Evolutionary conservation across 768 basidiomycete genomes (phyloP).

Genomic region (Boletus huronensis): DNA sequence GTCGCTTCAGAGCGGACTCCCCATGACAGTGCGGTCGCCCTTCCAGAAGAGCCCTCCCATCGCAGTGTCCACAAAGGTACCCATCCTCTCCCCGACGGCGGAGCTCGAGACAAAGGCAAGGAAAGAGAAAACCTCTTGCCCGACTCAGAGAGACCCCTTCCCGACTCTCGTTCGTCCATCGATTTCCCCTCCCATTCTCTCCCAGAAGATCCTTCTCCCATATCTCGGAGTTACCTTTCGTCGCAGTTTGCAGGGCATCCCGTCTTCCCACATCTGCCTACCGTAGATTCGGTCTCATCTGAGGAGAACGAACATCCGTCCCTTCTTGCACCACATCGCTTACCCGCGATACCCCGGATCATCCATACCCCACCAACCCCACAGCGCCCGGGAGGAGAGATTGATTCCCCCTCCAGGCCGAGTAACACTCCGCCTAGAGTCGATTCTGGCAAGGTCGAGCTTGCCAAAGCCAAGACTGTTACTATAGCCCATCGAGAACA

Average conservation of each 20-base stretch:
- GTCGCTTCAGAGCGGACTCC: constrained; percentile 30
- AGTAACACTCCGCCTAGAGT: constrained; percentile 4
- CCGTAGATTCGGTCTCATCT: constrained; percentile 25
- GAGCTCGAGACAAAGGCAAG: constrained; percentile 27
- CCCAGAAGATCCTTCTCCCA: constrained; percentile 15
- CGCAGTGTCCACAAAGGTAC: constrained; percentile 8
- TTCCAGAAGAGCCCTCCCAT: constrained; percentile 25
- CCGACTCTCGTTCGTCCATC: constrained; percentile 11
- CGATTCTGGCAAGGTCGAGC: constrained; percentile 9
- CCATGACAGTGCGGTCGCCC: constrained; percentile 33
- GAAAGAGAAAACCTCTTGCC: constrained; percentile 14
- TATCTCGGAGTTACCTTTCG: constrained; percentile 12
- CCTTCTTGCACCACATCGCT: constrained; percentile 26
- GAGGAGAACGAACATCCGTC: constrained; percentile 28
- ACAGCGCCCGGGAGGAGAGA: constrained; percentile 23
- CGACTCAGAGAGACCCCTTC: constrained; percentile 4
- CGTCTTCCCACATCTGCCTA: constrained; percentile 16
- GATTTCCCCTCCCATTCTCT: constrained; percentile 22
- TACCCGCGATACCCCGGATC: constrained; percentile 30
- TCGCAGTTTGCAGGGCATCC: constrained; percentile 10
- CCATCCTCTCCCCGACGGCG: constrained; percentile 11
- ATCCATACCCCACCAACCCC: constrained; percentile 38
- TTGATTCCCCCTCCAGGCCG: constrained; percentile 6
- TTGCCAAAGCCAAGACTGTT: constrained; percentile 11
- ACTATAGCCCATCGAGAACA: constrained; percentile 25